Evolutionary conservation across 305 asterid species (phyloP).

Genomic region (Fraxinus albicans): DNA sequence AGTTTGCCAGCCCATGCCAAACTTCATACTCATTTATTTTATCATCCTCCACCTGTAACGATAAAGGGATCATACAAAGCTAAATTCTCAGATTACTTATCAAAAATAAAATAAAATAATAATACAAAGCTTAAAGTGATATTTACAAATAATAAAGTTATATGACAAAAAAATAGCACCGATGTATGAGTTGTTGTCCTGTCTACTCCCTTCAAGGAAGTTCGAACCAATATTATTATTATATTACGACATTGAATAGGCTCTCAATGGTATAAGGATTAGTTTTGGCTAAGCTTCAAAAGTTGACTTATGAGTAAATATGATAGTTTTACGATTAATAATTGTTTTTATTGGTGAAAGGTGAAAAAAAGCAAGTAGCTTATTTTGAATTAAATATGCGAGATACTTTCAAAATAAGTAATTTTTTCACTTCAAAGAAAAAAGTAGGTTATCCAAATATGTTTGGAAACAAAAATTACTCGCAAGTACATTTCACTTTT

Average conservation of each 20-base stretch:
- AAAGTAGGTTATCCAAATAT: neutral
- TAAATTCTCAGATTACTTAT: too few relatives aligned
- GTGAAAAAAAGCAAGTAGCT: neutral
- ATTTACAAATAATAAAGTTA: slow-evolving; percentile 9
- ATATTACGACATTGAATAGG: neutral
- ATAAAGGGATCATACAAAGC: slow-evolving; percentile 16
- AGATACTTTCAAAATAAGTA: neutral
- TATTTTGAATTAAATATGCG: neutral
- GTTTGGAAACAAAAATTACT: neutral
- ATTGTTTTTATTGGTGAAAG: neutral
- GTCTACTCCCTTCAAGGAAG: neutral
- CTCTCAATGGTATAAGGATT: neutral
- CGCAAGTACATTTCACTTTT: neutral
- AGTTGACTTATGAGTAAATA: neutral
- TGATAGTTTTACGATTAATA: neutral
- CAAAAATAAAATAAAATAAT: too few relatives aligned
- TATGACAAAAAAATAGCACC: slow-evolving; percentile 5
- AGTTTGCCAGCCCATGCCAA: slow-evolving; percentile 90
- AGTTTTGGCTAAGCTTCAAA: neutral
- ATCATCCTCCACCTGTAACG: slow-evolving; percentile 65
- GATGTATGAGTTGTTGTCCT: neutral
- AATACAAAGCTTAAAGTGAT: neutral
- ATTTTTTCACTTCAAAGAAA: neutral
- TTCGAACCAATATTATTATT: neutral
- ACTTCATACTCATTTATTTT: slow-evolving; percentile 82